Evolutionary conservation across 768 basidiomycete genomes (phyloP), one percentile per base, ranked within the genome.

Genomic region (Termitomyces sp.): DNA sequence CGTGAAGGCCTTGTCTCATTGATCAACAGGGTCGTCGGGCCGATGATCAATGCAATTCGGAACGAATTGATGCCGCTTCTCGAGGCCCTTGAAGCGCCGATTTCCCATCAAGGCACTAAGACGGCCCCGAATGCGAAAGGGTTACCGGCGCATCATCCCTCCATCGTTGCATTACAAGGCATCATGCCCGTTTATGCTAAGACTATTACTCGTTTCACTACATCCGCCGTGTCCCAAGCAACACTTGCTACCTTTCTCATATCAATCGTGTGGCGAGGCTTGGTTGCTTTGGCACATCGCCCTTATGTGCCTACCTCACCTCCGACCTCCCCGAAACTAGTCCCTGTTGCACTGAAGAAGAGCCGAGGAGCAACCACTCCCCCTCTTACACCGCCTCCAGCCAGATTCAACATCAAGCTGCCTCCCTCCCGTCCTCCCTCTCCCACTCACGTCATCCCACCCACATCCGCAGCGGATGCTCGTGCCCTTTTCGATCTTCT

Each of bases 221-320:
- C 76, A 6, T 78, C 80, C 13, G 69, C 76, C 13, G 66, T 78
- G 9, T 78, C 86, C 0, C 87, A 93, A 62, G 72, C 81, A 16
- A 71, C 78, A 1, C 76, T 92, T 16, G 88, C 88, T 0, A 82
- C 85, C 3, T 79, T 91, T 62, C 77, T 90, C 61, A 90, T 92
- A 63, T 84, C 83, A 18, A 69, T 89, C 1, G 72, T 89, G 2
- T 93, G 91, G 90, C 85, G 82, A 22, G 84, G 81, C 8, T 75
- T 92, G 53, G 83, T 91, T 28, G 86, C 88, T 22, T 66, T 92
- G 32, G 78, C 87, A 12, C 79, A 88, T 67, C 82, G 91, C n/a
- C 73, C 75, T 13, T 71, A 75, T 47, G 62, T 68, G 4, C 70
- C 72, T 9, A 66, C 70, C 6, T 71, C 76, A 10, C 73, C 77